phyloP scores from a whole-genome alignment of 2,329 filamentous ascomycete genomes.

The Colletotrichum liriopes region DNA sequence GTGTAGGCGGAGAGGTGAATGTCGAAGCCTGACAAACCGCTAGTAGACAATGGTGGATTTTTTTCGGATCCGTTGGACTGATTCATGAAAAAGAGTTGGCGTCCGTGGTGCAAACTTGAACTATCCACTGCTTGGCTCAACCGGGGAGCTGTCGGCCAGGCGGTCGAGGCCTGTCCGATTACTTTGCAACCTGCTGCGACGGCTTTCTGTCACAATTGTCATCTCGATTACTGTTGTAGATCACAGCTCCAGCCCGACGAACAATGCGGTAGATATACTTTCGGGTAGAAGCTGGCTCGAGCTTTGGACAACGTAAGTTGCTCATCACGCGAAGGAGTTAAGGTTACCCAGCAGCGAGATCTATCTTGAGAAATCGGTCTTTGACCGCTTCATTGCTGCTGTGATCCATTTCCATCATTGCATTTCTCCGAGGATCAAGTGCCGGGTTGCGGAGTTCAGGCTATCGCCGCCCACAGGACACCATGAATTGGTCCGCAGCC shows the following conservation, averaged over 20 bases:
- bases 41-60: constrained; percentile 13
- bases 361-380: not conserved
- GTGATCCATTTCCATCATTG: not conserved
- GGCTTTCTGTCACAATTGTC: constrained; percentile 18
- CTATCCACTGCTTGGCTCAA: not conserved
- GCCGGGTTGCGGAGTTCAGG: constrained; percentile 1
- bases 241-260: not conserved
- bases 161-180: constrained; percentile 2
- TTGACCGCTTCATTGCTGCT: constrained; percentile 1
- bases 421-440: constrained; percentile 3
- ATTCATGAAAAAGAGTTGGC: not conserved
- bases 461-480: not conserved
- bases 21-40: constrained; percentile 4
- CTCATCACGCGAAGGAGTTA: not conserved
- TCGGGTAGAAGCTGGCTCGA: not conserved
- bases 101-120: not conserved
- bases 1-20: not conserved
- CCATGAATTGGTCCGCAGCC: not conserved
- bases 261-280: constrained; percentile 18
- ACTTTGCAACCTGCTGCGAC: not conserved
- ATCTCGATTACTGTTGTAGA: constrained; percentile 14
- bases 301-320: constrained; percentile 20
- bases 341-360: not conserved
- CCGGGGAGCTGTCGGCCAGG: not conserved
- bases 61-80: not conserved